These are phyloP conservation scores for Suillus alpinus DNA, from an alignment of 768 basidiomycete genomes.

Conservation along the genomic window DNA sequence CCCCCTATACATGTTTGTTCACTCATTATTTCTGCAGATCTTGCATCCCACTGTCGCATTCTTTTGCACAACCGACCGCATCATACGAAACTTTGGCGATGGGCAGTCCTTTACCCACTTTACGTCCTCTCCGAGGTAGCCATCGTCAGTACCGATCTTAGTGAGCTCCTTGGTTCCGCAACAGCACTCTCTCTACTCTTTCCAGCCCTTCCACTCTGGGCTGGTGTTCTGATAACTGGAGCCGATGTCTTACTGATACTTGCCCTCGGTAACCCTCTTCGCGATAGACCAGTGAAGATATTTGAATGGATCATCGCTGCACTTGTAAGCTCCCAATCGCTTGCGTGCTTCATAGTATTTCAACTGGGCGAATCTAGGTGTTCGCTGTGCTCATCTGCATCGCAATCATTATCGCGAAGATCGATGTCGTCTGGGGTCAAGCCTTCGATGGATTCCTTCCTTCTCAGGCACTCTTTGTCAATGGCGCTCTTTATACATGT, in stretches of 20 bases:
- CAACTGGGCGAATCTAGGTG: constrained; percentile 38
- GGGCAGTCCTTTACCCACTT: constrained; percentile 61
- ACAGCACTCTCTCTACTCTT: constrained; percentile 77
- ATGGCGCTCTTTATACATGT: constrained; percentile 66
- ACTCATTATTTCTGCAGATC: constrained; percentile 34
- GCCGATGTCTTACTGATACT: constrained; percentile 70
- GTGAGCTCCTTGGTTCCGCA: constrained; percentile 78
- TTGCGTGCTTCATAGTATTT: constrained; percentile 7
- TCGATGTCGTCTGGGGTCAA: constrained; percentile 66
- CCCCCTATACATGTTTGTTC: constrained; percentile 10
- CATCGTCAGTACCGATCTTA: constrained; percentile 75
- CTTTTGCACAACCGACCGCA: constrained; percentile 62
- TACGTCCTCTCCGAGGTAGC: constrained; percentile 67
- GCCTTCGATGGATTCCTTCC: constrained; percentile 79
- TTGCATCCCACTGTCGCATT: constrained; percentile 60
- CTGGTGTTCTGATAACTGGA: constrained; percentile 65
- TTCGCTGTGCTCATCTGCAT: constrained; percentile 76
- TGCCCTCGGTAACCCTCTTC: constrained; percentile 65
- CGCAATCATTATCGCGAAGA: constrained; percentile 67
- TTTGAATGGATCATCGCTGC: constrained; percentile 68
- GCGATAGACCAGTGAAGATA: constrained; percentile 59
- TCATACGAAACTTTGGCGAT: constrained; percentile 53
- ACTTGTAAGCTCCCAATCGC: constrained; percentile 42
- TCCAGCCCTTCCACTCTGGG: constrained; percentile 65
- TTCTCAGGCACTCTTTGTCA: constrained; percentile 57